Conservation (phyloP, 257 asterid species). For the Nemophila menziesii region DNA sequence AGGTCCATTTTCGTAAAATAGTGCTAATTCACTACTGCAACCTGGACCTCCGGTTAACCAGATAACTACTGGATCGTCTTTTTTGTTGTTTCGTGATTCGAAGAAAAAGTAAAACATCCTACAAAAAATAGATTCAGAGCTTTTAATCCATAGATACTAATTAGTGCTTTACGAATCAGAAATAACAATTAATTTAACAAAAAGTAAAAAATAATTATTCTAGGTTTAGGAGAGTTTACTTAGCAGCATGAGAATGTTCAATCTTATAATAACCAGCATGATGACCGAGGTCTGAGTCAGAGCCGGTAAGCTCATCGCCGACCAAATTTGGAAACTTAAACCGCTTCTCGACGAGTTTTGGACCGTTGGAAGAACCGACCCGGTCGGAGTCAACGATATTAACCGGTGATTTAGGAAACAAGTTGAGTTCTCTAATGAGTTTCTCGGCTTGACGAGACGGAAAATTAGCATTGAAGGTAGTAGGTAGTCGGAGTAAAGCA, state of each 20-base stretch:
- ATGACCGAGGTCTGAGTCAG: constrained; percentile 60
- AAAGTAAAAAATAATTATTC: neutral
- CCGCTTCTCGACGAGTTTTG: constrained; percentile 60
- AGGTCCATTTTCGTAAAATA: constrained; percentile 94
- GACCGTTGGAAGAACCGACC: constrained; percentile 10
- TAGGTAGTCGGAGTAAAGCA: constrained; percentile 44
- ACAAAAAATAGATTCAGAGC: constrained; percentile 1
- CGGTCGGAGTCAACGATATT: constrained; percentile 32
- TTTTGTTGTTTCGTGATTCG: constrained; percentile 62
- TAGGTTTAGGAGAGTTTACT: constrained; percentile 24
- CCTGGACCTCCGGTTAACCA: constrained; percentile 99
- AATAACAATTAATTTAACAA: neutral
- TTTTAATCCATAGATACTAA: neutral
- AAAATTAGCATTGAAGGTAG: constrained; percentile 10
- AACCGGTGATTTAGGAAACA: constrained; percentile 50
- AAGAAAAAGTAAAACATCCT: constrained; percentile 97
- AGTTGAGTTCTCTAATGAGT: constrained; percentile 54
- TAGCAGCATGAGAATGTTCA: constrained; percentile 71
- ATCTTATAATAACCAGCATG: constrained; percentile 88
- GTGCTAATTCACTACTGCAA: constrained; percentile 95
- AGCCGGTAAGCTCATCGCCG: constrained; percentile 25
- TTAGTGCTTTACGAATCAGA: neutral
- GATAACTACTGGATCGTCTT: constrained; percentile 75
- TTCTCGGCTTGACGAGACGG: constrained; percentile 41
- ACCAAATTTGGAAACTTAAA: constrained; percentile 39